A percentile compares a stretch with the other conserved stretches of the same genome.
phyloP scores from a whole-genome alignment of 495 filamentous ascomycete species.

The Talaromyces proteolyticus region DNA sequence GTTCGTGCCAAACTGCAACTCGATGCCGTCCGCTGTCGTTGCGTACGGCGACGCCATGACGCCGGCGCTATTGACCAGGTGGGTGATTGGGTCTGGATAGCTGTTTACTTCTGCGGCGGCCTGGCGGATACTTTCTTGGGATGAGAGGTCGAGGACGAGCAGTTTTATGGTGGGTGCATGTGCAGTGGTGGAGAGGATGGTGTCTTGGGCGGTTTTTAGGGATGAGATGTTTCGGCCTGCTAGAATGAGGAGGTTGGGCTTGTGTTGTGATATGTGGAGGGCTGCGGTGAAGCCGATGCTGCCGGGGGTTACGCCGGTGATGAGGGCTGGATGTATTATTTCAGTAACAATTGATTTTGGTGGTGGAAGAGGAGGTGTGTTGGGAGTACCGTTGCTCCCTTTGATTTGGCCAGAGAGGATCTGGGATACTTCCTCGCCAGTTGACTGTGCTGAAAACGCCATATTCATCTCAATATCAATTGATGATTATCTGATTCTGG shows the following conservation, averaged over 20 bases:
- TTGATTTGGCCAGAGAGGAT: not conserved
- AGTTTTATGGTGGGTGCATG: conserved; percentile 14
- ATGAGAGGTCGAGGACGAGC: conserved; percentile 31
- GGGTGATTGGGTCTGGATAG: conserved; percentile 39
- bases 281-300: conserved; percentile 18
- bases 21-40: conserved; percentile 16
- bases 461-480: too few species aligned
- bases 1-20: conserved; percentile 50
- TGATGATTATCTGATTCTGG: too few species aligned
- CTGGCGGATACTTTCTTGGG: conserved; percentile 29
- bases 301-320: conserved; percentile 17
- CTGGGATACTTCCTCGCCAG: not conserved
- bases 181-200: not conserved
- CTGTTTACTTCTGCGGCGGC: conserved; percentile 39
- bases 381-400: not conserved
- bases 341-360: not conserved
- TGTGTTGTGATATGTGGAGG: conserved; percentile 11
- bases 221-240: conserved; percentile 16
- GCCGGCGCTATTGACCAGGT: conserved; percentile 65
- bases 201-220: not conserved
- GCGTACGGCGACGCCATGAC: conserved; percentile 47
- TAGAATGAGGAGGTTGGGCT: conserved; percentile 21
- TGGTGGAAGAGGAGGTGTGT: too few species aligned
- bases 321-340: not conserved
- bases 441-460: not conserved